These are phyloP conservation scores for Gremmenia infestans DNA, from an alignment of 2,329 filamentous ascomycete species.

Conservation along the genomic window DNA sequence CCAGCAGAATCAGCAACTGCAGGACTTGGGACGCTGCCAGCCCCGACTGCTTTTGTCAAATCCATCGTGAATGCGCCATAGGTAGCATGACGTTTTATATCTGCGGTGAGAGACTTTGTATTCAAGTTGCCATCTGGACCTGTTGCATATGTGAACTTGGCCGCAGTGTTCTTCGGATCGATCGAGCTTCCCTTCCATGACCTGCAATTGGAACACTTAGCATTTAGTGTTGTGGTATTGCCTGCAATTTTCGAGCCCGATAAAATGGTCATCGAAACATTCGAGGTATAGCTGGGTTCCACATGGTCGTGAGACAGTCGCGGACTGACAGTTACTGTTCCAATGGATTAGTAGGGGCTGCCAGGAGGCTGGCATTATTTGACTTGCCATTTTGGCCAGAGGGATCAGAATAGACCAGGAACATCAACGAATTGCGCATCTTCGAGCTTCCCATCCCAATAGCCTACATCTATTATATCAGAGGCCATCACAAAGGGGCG, in stretches of 20 bases:
- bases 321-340: constrained; percentile 47
- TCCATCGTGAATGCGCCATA: constrained; percentile 54
- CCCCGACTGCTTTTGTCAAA: constrained; percentile 46
- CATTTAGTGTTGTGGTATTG: constrained; percentile 41
- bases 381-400: constrained; percentile 36
- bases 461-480: constrained; percentile 29
- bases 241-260: constrained; percentile 44
- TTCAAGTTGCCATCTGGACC: constrained; percentile 43
- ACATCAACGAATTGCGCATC: constrained; percentile 48
- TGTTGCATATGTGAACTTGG: constrained; percentile 51
- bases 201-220: constrained; percentile 48
- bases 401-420: constrained; percentile 49
- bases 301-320: constrained; percentile 45
- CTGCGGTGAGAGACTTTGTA: constrained; percentile 40
- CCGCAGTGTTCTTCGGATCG: constrained; percentile 43
- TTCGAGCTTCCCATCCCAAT: constrained; percentile 49
- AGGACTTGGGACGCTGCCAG: constrained; percentile 38
- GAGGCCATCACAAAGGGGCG: neutral
- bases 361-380: no score
- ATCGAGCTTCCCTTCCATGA: constrained; percentile 45
- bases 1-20: constrained; percentile 17
- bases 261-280: constrained; percentile 41
- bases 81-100: constrained; percentile 46
- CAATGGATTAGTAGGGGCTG: no score
- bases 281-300: constrained; percentile 44